A percentile compares a stretch with the other conserved stretches of the same genome.
These are phyloP conservation scores for Oryza longistaminata DNA, from an alignment of 176 grass and related monocot species.

Conservation along the genomic window DNA sequence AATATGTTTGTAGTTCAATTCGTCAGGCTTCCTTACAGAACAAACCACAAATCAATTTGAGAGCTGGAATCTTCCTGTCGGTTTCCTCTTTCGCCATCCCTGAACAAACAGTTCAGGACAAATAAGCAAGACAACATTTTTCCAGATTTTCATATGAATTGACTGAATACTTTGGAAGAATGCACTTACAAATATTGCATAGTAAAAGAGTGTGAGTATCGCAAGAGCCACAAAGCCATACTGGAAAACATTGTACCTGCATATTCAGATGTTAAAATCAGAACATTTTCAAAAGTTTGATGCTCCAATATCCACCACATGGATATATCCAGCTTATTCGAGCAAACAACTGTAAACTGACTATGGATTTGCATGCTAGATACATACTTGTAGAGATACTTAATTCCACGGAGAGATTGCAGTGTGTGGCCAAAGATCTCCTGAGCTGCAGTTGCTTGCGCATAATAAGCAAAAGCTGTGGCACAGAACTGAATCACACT, in stretches of 20 bases:
- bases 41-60: slow-evolving; percentile 59
- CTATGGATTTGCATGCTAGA: slow-evolving; percentile 17
- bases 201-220: slow-evolving; percentile 88
- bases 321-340: neutral
- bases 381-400: slow-evolving; percentile 97
- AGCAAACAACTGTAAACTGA: neutral
- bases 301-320: neutral
- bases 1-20: slow-evolving; percentile 26
- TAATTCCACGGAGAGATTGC: slow-evolving; percentile 92
- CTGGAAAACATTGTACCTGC: slow-evolving; percentile 97
- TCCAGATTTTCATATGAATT: neutral
- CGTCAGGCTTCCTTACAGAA: slow-evolving; percentile 36
- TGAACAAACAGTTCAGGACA: slow-evolving; percentile 37
- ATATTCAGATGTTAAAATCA: slow-evolving; percentile 18
- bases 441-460: slow-evolving; percentile 98
- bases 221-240: slow-evolving; percentile 94
- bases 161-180: slow-evolving; percentile 7
- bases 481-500: slow-evolving; percentile 99
- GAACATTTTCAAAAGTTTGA: neutral
- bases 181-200: slow-evolving; percentile 77
- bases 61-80: slow-evolving; percentile 75
- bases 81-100: slow-evolving; percentile 96
- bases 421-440: slow-evolving; percentile 97
- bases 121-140: neutral
- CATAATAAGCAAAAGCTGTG: slow-evolving; percentile 95